Evolutionary conservation across 352 stramenopile species (phyloP).

Genomic region (Pythium plurisporium): DNA sequence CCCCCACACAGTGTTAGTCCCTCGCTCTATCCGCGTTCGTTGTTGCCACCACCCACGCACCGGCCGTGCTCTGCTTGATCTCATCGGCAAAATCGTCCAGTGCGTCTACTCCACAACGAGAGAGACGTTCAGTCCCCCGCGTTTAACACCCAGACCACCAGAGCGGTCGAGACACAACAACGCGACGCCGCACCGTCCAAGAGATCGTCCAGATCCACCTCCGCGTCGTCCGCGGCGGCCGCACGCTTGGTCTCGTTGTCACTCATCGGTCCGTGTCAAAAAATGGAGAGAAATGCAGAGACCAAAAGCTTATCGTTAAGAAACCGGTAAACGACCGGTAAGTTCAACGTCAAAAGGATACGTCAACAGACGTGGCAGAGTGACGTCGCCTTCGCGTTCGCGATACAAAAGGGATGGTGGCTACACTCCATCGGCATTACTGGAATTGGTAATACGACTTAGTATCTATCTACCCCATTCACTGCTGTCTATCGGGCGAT

Average conservation of each 20-base stretch:
- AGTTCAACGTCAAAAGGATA: conserved; percentile 17
- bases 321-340: conserved; percentile 22
- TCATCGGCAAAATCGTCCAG: conserved; percentile 82
- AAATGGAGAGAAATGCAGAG: neutral
- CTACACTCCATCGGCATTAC: too few relatives aligned
- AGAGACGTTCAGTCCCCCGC: too few relatives aligned
- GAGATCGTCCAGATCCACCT: conserved; percentile 78
- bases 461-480: neutral
- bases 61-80: conserved; percentile 29
- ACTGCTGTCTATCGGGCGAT: conserved; percentile 13
- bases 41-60: neutral
- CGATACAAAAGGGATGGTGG: neutral
- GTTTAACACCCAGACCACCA: too few relatives aligned
- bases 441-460: too few relatives aligned
- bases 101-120: too few relatives aligned
- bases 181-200: conserved; percentile 45
- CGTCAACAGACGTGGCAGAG: conserved; percentile 20
- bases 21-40: neutral
- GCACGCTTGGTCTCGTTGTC: conserved; percentile 28
- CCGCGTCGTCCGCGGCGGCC: conserved; percentile 17
- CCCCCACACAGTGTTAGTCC: too few relatives aligned
- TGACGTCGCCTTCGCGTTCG: neutral
- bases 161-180: too few relatives aligned
- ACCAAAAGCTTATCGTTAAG: neutral
- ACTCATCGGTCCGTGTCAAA: neutral